phyloP scores from a whole-genome alignment of 1,139 yeast genomes.

The Geotrichum restrictum region DNA sequence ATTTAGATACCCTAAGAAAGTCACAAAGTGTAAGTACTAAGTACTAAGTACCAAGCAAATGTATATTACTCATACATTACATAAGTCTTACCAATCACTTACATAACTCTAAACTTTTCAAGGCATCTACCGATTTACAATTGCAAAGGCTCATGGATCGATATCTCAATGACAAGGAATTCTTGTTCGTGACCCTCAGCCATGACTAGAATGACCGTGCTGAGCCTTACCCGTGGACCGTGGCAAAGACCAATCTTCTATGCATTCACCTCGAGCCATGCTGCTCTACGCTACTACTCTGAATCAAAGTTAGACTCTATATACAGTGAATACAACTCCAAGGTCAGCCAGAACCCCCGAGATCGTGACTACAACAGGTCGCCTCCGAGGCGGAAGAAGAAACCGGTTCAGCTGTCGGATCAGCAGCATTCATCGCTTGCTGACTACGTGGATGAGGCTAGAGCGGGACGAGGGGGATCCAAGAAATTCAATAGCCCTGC shows the following conservation, averaged over 20 bases:
- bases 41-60: too few relatives aligned
- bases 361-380: neutral
- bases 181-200: neutral
- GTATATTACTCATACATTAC: too few relatives aligned
- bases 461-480: neutral
- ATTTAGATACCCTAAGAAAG: too few relatives aligned
- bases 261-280: too few relatives aligned
- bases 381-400: constrained; percentile 2
- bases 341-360: constrained; percentile 1
- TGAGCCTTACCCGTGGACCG: too few relatives aligned
- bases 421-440: constrained; percentile 8
- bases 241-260: too few relatives aligned
- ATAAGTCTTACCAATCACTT: too few relatives aligned
- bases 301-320: constrained; percentile 10
- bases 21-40: too few relatives aligned
- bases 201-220: constrained; percentile 1
- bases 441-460: constrained; percentile 6
- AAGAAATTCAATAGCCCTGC: neutral
- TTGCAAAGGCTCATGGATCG: too few relatives aligned
- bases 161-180: too few relatives aligned
- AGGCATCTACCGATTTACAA: too few relatives aligned
- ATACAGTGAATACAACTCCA: constrained; percentile 10
- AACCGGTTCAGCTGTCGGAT: constrained; percentile 10
- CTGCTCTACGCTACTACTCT: neutral
- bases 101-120: too few relatives aligned